Conservation (phyloP, 1,284 basidiomycete genomes). For the Apiotrichum domesticum region DNA sequence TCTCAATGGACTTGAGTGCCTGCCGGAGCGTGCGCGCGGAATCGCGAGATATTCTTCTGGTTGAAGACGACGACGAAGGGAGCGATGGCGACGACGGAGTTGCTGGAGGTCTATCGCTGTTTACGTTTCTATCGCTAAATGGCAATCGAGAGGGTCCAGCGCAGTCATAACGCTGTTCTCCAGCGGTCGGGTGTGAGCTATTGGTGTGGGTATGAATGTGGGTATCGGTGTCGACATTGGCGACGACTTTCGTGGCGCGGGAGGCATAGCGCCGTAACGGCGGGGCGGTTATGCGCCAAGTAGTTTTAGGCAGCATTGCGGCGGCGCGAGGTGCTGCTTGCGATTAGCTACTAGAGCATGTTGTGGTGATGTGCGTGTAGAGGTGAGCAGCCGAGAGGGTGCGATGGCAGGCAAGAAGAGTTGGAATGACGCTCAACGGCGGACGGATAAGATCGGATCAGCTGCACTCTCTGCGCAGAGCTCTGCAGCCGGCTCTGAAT, state of each 20-base stretch:
- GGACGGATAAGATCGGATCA: neutral
- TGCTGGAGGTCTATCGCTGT: neutral
- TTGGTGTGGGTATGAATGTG: no score
- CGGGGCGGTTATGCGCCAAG: conserved; percentile 8
- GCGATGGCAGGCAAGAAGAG: no score
- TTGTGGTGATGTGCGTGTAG: no score
- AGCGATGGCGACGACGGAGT: neutral
- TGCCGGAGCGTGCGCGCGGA: conserved; percentile 1
- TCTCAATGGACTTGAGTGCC: neutral
- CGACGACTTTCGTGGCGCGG: neutral
- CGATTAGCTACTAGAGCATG: conserved; percentile 1
- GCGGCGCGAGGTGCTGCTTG: no score
- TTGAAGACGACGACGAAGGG: neutral
- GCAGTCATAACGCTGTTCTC: no score
- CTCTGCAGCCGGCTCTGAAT: no score
- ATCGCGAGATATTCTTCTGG: neutral
- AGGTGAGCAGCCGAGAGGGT: no score
- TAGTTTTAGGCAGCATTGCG: neutral
- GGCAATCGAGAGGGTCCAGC: no score
- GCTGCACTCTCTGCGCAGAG: no score
- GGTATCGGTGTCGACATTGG: neutral
- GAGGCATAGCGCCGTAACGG: neutral
- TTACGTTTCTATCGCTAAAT: no score
- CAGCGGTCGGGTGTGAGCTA: no score
- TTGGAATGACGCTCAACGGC: neutral